Evolutionary conservation across 768 basidiomycete species (phyloP).

Genomic region (Boletellus sp.): DNA sequence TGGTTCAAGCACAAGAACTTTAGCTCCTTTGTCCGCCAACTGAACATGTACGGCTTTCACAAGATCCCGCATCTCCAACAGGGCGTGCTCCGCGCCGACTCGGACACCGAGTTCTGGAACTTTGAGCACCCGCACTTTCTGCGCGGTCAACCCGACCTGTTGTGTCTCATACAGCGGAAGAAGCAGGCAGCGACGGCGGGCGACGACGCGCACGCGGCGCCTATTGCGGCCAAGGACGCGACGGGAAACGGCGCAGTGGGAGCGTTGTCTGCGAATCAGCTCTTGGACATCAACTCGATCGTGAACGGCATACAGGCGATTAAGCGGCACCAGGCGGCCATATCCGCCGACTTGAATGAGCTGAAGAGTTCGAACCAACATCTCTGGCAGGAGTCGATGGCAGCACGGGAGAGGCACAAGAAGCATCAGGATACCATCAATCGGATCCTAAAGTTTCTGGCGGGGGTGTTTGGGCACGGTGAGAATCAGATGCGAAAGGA

Average conservation of each 20-base stretch:
- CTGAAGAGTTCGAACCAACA: conserved; percentile 83
- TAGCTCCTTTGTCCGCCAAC: conserved; percentile 89
- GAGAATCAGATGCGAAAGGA: conserved; percentile 37
- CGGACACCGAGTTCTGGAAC: conserved; percentile 83
- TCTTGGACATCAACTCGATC: conserved; percentile 75
- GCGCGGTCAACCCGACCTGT: conserved; percentile 82
- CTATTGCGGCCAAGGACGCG: conserved; percentile 14
- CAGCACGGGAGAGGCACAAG: conserved; percentile 74
- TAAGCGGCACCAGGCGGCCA: conserved; percentile 88
- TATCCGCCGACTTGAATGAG: conserved; percentile 84
- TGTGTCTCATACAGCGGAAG: conserved; percentile 86
- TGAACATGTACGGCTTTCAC: conserved; percentile 97
- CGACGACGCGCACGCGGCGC: conserved; percentile 28
- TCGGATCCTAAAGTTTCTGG: conserved; percentile 90
- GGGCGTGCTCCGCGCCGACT: conserved; percentile 82
- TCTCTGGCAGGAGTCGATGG: conserved; percentile 89
- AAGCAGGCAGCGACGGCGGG: conserved; percentile 42
- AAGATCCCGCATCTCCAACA: conserved; percentile 96
- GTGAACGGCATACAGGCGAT: conserved; percentile 81
- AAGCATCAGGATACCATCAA: conserved; percentile 97
- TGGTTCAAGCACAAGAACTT: conserved; percentile 99
- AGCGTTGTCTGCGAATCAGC: conserved; percentile 42
- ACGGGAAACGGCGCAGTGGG: conserved; percentile 18
- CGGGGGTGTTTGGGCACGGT: conserved; percentile 77
- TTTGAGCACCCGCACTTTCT: conserved; percentile 90